These are phyloP conservation scores for Tetrahymena elliotti DNA, from an alignment of 73 alveolate species.

Conservation along the genomic window DNA sequence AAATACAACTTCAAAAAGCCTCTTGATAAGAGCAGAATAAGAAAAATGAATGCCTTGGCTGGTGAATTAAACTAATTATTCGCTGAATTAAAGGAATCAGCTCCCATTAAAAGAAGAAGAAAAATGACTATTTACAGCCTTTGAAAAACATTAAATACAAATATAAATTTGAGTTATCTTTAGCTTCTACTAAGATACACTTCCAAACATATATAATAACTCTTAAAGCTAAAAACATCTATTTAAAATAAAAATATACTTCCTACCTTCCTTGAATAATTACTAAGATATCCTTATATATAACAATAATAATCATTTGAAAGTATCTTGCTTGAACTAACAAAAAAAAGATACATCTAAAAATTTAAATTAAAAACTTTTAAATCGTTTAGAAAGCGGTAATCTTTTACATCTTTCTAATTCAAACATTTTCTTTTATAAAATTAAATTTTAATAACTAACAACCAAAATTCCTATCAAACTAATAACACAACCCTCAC, in stretches of 20 bases:
- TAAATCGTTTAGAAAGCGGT: background rate
- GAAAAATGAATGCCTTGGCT: background rate
- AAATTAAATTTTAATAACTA: background rate
- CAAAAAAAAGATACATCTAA: background rate
- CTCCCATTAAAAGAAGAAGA: background rate
- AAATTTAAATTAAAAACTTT: background rate
- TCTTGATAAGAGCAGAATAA: background rate
- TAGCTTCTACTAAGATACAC: background rate
- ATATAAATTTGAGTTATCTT: background rate
- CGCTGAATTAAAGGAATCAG: background rate
- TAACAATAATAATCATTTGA: too few relatives aligned
- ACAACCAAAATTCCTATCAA: background rate
- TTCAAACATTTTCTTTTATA: background rate
- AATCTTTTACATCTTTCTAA: background rate
- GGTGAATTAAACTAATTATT: background rate
- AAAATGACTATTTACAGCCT: background rate
- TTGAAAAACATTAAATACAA: background rate
- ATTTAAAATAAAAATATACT: background rate
- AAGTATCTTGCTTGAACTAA: too few relatives aligned
- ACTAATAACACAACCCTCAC: background rate
- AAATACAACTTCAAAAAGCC: background rate
- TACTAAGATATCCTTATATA: background rate
- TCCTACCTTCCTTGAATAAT: background rate
- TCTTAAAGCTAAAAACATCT: too few relatives aligned
- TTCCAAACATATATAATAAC: background rate